Conservation (phyloP, 495 filamentous ascomycete species). For the Massariosphaeria phaeospora region DNA sequence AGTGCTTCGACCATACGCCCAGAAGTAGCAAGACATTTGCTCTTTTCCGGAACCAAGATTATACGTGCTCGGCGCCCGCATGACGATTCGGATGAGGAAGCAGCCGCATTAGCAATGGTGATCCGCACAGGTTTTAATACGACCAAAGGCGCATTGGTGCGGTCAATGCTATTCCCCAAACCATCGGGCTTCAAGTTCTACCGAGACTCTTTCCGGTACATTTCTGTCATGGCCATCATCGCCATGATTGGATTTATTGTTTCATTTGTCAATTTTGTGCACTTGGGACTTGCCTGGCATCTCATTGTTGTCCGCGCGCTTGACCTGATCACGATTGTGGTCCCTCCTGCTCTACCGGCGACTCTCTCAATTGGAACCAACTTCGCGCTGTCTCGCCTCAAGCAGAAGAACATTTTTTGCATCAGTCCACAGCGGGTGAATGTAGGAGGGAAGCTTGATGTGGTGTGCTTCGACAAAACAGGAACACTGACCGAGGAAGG, state of each 20-base stretch:
- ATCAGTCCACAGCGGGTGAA: slow-evolving; percentile 97
- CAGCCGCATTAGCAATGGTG: slow-evolving; percentile 85
- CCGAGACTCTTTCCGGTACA: slow-evolving; percentile 94
- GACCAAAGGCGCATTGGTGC: slow-evolving; percentile 91
- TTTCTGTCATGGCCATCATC: slow-evolving; percentile 92
- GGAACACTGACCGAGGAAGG: slow-evolving; percentile 97
- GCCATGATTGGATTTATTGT: slow-evolving; percentile 82
- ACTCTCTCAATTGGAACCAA: slow-evolving; percentile 95
- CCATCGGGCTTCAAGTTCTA: slow-evolving; percentile 98
- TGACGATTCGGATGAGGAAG: slow-evolving; percentile 78
- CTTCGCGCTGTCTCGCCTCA: slow-evolving; percentile 84
- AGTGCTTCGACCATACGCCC: slow-evolving; percentile 72
- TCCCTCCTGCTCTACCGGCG: slow-evolving; percentile 93
- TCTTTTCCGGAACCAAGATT: slow-evolving; percentile 94
- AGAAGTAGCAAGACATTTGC: slow-evolving; percentile 76
- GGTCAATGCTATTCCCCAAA: slow-evolving; percentile 98
- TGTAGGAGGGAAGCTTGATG: slow-evolving; percentile 89
- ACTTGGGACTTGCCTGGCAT: slow-evolving; percentile 76
- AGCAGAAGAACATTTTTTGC: slow-evolving; percentile 86
- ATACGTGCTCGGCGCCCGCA: slow-evolving; percentile 85
- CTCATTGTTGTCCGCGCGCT: slow-evolving; percentile 86
- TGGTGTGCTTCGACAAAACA: slow-evolving; percentile 98
- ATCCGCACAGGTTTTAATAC: slow-evolving; percentile 94
- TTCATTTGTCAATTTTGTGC: slow-evolving; percentile 88
- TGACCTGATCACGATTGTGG: slow-evolving; percentile 96